phyloP scores from a whole-genome alignment of 306 rosid species.

The Pyrus pyrifolia region DNA sequence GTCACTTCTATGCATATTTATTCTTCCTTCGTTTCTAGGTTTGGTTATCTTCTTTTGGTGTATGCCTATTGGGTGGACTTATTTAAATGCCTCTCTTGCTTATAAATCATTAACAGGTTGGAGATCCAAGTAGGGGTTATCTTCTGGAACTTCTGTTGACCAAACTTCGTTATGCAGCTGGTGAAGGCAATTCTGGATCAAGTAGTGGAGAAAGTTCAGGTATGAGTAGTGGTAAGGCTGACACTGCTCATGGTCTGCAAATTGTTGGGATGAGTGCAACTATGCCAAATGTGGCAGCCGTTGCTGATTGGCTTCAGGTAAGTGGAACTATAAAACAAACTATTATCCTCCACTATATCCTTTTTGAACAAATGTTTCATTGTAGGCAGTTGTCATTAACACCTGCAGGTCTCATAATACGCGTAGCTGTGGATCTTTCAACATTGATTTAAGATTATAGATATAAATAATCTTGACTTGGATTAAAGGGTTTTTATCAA shows the following conservation, averaged over 20 bases:
- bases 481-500: background rate
- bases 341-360: background rate
- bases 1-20: background rate
- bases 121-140: conserved; percentile 84
- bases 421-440: background rate
- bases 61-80: background rate
- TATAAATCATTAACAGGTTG: conserved; percentile 63
- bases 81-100: conserved; percentile 23
- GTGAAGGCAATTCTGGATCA: conserved; percentile 78
- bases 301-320: conserved; percentile 99
- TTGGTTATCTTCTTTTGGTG: background rate
- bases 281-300: conserved; percentile 97
- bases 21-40: background rate
- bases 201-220: conserved; percentile 90
- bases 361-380: background rate
- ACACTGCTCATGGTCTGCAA: conserved; percentile 86
- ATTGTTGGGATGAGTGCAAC: conserved; percentile 99
- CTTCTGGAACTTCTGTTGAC: conserved; percentile 95
- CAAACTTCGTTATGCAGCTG: conserved; percentile 96
- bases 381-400: background rate
- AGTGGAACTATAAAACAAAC: conserved; percentile 21
- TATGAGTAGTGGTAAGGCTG: conserved; percentile 75
- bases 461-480: background rate
- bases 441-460: background rate
- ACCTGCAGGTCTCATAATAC: background rate